Evolutionary conservation across 179 eudicot genomes (phyloP).

Genomic region (Beta macrorhiza): DNA sequence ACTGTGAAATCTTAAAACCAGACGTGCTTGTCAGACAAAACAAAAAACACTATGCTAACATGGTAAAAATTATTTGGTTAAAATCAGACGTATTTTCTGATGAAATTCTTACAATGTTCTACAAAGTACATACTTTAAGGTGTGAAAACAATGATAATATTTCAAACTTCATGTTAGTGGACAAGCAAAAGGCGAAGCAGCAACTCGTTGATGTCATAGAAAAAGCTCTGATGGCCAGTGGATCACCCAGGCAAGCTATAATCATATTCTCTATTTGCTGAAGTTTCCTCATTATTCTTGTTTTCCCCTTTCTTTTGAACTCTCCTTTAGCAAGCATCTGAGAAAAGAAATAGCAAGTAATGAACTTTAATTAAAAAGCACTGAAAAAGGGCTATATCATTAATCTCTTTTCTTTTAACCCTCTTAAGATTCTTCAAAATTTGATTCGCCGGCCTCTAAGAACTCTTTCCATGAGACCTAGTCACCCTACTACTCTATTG

Average conservation of each 20-base stretch:
- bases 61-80: background rate
- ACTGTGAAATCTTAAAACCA: background rate
- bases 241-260: conserved; percentile 35
- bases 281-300: conserved; percentile 30
- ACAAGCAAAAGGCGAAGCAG: conserved; percentile 29
- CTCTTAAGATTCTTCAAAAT: conserved; percentile 30
- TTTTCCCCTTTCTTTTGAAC: conserved; percentile 10
- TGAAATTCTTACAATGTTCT: conserved; percentile 9
- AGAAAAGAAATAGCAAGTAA: conserved; percentile 26
- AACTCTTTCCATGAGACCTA: conserved; percentile 22
- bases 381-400: conserved; percentile 33
- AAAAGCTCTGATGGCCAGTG: conserved; percentile 15
- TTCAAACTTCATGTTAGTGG: conserved; percentile 18
- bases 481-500: conserved; percentile 31
- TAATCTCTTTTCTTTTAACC: conserved; percentile 25
- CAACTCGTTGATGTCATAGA: conserved; percentile 26
- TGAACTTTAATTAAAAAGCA: conserved; percentile 26
- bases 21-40: conserved; percentile 8
- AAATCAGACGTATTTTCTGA: background rate
- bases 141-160: conserved; percentile 24
- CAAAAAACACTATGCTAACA: background rate
- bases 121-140: background rate
- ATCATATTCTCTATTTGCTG: conserved; percentile 30
- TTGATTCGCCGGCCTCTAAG: conserved; percentile 34
- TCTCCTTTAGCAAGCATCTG: conserved; percentile 28